Conservation (phyloP, 805 yeast genomes). For the Saccharomycopsis vini region DNA sequence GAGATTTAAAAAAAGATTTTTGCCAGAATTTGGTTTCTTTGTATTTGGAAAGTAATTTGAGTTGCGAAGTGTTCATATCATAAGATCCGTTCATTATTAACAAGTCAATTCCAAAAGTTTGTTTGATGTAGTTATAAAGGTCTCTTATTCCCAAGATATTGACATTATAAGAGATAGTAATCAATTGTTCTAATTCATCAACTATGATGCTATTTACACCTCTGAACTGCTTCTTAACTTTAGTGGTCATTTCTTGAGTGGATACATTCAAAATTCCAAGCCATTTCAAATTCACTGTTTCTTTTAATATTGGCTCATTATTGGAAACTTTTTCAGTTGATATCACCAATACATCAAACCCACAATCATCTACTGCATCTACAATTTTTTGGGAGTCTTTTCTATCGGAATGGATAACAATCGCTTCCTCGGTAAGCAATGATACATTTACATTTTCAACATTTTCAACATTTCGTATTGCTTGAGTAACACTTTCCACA, state of each 20-base stretch:
- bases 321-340: background rate
- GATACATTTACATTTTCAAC: slow-evolving; percentile 56
- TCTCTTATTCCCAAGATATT: slow-evolving; percentile 50
- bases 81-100: slow-evolving; percentile 20
- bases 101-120: slow-evolving; percentile 18
- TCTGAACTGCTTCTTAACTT: slow-evolving; percentile 31
- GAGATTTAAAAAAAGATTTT: slow-evolving; percentile 40
- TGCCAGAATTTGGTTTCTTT: slow-evolving; percentile 73
- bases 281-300: slow-evolving; percentile 1
- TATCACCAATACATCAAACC: slow-evolving; percentile 47
- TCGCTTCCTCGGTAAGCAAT: slow-evolving; percentile 66
- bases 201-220: slow-evolving; percentile 29
- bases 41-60: slow-evolving; percentile 55
- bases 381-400: slow-evolving; percentile 31
- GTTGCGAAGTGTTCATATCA: slow-evolving; percentile 37
- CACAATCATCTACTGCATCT: slow-evolving; percentile 63
- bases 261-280: background rate
- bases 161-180: slow-evolving; percentile 41
- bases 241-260: background rate
- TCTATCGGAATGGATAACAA: slow-evolving; percentile 37
- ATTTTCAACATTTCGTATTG: slow-evolving; percentile 40
- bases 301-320: background rate
- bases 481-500: slow-evolving; percentile 53
- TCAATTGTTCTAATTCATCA: slow-evolving; percentile 35
- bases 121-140: slow-evolving; percentile 44